These are phyloP conservation scores for Stachybotrys echinatus DNA, from an alignment of 2,329 filamentous ascomycete species.

Conservation along the genomic window DNA sequence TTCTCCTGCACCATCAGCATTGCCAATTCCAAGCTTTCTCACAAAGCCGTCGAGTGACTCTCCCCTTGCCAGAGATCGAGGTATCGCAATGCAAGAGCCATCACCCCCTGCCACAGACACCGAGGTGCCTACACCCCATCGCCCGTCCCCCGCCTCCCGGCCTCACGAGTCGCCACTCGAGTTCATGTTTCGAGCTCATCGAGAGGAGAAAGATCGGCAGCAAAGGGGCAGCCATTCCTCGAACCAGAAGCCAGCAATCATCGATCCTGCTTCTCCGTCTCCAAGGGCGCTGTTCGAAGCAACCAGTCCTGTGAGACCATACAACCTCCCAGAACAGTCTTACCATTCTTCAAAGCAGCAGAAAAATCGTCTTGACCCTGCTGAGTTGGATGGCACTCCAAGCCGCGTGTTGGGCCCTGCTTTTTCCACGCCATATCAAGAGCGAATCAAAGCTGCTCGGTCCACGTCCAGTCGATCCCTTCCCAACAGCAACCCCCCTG, in stretches of 20 bases:
- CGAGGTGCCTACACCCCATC: conserved; percentile 40
- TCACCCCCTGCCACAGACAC: conserved; percentile 49
- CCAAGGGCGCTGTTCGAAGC: conserved; percentile 28
- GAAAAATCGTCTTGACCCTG: conserved; percentile 18
- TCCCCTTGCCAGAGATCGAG: conserved; percentile 33
- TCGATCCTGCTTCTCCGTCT: conserved; percentile 48
- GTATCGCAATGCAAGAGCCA: conserved; percentile 30
- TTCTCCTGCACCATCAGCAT: conserved; percentile 82
- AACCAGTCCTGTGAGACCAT: conserved; percentile 13
- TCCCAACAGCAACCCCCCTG: conserved; percentile 7
- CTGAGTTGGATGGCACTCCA: conserved; percentile 59
- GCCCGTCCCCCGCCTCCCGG: conserved; percentile 25
- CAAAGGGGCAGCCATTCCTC: conserved; percentile 44
- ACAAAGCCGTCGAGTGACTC: conserved; percentile 70
- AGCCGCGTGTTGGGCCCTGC: conserved; percentile 55
- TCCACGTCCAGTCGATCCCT: conserved; percentile 20
- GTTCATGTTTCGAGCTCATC: conserved; percentile 83
- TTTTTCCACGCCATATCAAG: conserved; percentile 62
- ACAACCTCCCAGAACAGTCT: conserved; percentile 17
- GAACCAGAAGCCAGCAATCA: conserved; percentile 31
- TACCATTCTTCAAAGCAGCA: conserved; percentile 15
- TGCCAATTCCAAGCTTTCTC: conserved; percentile 85
- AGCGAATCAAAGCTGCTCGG: conserved; percentile 54
- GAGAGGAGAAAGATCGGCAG: conserved; percentile 65
- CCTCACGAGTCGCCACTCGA: conserved; percentile 72